These are phyloP conservation scores for Suhomyces xylopsoci DNA, from an alignment of 805 yeast genomes.

Conservation along the genomic window DNA sequence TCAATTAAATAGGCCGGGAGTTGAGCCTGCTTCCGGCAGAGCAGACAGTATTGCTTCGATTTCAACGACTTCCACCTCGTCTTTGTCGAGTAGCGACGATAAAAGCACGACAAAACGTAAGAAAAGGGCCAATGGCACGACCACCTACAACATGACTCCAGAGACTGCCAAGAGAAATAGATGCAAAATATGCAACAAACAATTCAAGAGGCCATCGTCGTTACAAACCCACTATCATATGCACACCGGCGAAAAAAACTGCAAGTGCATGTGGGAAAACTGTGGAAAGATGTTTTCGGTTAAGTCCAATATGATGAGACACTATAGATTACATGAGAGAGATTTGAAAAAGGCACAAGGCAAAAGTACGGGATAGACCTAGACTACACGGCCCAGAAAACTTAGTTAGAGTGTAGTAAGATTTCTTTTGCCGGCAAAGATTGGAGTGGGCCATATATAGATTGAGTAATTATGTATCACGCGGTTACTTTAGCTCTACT, in stretches of 20 bases:
- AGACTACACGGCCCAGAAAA: background rate
- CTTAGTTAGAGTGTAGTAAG: background rate
- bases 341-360: constrained; percentile 10
- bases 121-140: constrained; percentile 1
- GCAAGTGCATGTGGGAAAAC: constrained; percentile 47
- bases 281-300: constrained; percentile 74
- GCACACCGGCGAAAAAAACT: constrained; percentile 48
- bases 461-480: background rate
- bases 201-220: constrained; percentile 80
- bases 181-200: constrained; percentile 63
- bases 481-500: background rate
- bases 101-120: background rate
- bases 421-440: background rate
- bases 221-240: constrained; percentile 75
- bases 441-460: background rate
- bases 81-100: background rate
- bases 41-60: background rate
- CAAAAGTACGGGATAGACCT: background rate
- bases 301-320: constrained; percentile 78
- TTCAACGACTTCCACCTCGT: constrained; percentile 3
- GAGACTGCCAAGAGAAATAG: constrained; percentile 46
- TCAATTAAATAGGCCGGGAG: background rate
- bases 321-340: constrained; percentile 58
- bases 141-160: constrained; percentile 32
- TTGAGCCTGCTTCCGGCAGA: background rate